Conservation (phyloP, 768 basidiomycete genomes). For the Sarcomyxa edulis region DNA sequence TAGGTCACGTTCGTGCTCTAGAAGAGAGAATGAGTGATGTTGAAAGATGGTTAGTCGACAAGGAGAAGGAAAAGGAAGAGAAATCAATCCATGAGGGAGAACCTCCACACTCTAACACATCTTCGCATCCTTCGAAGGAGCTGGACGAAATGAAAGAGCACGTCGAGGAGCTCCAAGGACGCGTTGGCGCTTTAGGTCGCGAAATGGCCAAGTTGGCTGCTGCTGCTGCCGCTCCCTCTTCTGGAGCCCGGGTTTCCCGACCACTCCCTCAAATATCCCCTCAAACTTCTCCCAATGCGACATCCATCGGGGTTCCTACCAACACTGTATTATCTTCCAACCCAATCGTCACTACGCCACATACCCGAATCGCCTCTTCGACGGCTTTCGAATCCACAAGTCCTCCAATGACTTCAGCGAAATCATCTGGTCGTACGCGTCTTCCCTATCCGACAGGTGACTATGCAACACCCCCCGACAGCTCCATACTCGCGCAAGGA, state of each 20-base stretch:
- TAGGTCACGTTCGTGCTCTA: constrained; percentile 82
- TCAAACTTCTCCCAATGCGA: constrained; percentile 41
- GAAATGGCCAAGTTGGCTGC: constrained; percentile 75
- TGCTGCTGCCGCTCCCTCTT: constrained; percentile 42
- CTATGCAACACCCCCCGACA: constrained; percentile 62
- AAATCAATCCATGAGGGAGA: constrained; percentile 9
- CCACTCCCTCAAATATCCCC: too few species aligned
- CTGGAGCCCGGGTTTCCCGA: constrained; percentile 44
- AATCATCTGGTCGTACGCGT: constrained; percentile 43
- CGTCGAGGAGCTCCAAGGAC: constrained; percentile 66
- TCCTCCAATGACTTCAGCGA: constrained; percentile 50
- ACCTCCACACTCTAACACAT: constrained; percentile 2
- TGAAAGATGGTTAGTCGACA: constrained; percentile 86
- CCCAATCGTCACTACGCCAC: constrained; percentile 26
- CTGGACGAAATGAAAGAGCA: constrained; percentile 61
- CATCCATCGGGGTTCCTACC: constrained; percentile 13
- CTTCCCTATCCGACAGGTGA: constrained; percentile 83
- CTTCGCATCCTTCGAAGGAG: constrained; percentile 28
- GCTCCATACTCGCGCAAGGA: constrained; percentile 28
- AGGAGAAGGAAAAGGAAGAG: constrained; percentile 63
- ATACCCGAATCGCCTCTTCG: constrained; percentile 27
- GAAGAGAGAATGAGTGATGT: constrained; percentile 90
- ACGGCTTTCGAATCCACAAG: constrained; percentile 63
- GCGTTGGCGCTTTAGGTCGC: constrained; percentile 68
- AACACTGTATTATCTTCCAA: constrained; percentile 15